Percentiles rank a stretch among this genome's conserved stretches.
phyloP scores from a whole-genome alignment of 768 basidiomycete species.

The Tricholoma sp. region DNA sequence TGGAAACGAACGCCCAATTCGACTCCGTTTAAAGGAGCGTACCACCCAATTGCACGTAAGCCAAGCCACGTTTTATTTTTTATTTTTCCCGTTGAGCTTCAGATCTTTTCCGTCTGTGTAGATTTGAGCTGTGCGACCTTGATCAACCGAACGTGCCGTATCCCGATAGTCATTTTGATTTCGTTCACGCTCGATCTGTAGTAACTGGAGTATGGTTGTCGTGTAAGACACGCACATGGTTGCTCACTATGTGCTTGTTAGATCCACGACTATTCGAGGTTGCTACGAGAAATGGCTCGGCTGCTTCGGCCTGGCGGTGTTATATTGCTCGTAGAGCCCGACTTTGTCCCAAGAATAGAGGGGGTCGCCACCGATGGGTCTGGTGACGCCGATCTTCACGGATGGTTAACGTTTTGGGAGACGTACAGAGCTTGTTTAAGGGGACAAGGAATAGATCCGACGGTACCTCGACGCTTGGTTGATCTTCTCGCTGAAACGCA shows the following conservation, averaged over 20 bases:
- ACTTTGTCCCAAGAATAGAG: conserved; percentile 46
- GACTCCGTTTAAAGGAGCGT: conserved; percentile 39
- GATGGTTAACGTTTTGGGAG: conserved; percentile 64
- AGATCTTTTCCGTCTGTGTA: conserved; percentile 17
- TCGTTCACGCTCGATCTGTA: conserved; percentile 66
- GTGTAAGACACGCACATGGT: conserved; percentile 2
- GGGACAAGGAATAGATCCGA: conserved; percentile 48
- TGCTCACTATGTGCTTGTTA: conserved; percentile 21
- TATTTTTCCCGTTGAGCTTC: not conserved
- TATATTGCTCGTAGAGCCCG: conserved; percentile 60
- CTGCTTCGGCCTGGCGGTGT: conserved; percentile 68
- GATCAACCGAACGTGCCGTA: conserved; percentile 59
- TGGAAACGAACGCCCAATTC: not conserved
- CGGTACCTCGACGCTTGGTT: conserved; percentile 51
- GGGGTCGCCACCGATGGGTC: conserved; percentile 25
- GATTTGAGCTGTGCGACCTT: conserved; percentile 70
- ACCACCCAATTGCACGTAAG: conserved; percentile 72
- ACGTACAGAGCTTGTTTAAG: conserved; percentile 52
- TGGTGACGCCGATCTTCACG: conserved; percentile 34
- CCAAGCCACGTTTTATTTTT: too few relatives aligned
- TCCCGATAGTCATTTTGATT: conserved; percentile 56
- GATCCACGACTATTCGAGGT: conserved; percentile 58
- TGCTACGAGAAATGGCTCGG: conserved; percentile 57
- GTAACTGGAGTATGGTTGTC: conserved; percentile 53
- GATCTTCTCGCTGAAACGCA: conserved; percentile 43